Conservation (phyloP, 495 filamentous ascomycete species). For the Cudoniella acicularis region DNA sequence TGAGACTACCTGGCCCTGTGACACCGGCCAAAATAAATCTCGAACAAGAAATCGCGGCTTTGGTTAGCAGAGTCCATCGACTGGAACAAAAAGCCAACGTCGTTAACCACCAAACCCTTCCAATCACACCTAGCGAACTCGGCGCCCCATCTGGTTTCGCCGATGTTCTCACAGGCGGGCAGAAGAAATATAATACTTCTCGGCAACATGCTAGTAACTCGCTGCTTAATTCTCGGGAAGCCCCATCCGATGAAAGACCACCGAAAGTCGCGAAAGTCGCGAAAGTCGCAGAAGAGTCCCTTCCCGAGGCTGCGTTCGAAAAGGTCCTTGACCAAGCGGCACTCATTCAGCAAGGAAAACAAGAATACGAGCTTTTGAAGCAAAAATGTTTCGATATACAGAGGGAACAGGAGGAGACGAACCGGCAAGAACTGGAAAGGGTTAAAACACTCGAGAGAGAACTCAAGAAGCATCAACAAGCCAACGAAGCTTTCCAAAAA, state of each 20-base stretch:
- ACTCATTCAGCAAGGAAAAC: constrained; percentile 68
- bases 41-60: constrained; percentile 66
- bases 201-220: constrained; percentile 15
- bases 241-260: constrained; percentile 36
- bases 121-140: constrained; percentile 60
- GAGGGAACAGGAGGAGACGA: constrained; percentile 57
- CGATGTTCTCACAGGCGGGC: constrained; percentile 32
- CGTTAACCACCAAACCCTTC: constrained; percentile 47
- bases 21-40: constrained; percentile 62
- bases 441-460: constrained; percentile 74
- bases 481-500: constrained; percentile 98
- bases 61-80: constrained; percentile 62
- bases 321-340: constrained; percentile 78
- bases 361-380: constrained; percentile 64
- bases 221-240: constrained; percentile 26
- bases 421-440: constrained; percentile 48
- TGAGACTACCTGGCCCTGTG: constrained; percentile 58
- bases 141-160: constrained; percentile 50
- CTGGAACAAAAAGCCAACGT: constrained; percentile 64
- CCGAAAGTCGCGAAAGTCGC: constrained; percentile 34
- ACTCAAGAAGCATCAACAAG: constrained; percentile 92
- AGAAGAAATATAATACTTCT: constrained; percentile 1
- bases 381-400: constrained; percentile 45
- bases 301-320: constrained; percentile 66
- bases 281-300: constrained; percentile 60